Evolutionary conservation across 805 yeast genomes (phyloP), one percentile per base, ranked within the genome.

Genomic region (Wickerhamomyces subpelliculosus): DNA sequence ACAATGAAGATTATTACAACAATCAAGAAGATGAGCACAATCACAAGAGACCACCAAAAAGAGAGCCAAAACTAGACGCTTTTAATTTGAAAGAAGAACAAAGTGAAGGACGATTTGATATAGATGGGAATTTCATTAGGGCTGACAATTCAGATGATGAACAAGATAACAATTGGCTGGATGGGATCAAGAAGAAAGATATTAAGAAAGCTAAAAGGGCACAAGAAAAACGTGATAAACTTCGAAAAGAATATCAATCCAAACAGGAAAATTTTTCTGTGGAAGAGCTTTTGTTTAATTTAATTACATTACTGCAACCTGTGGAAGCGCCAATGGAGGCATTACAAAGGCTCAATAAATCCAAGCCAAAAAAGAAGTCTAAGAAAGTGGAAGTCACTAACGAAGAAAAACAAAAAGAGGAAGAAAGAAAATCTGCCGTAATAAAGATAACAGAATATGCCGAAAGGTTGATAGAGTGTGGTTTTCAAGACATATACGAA

Each of bases 241-340:
- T 57, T 31, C 46, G 49, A 14, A 58, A 57, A 9, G 49, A 43
- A 22, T 45, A 27, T 17, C 34, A 36, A 8, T 43, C 32, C 21
- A 45, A 37, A 35, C 46, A 25, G 26, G 44, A 44, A 2, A 37
- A 34, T 2, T 32, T 38, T 0, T 34, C 55, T 12, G 36, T 45
- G 34, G 52, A 54, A 17, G 48, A 48, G 4, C 40, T 62, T 13
- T 34, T 67, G 33, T 40, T 34, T 6, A 44, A 47, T 2, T 47
- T 80, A n/a, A 68, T 79, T 4, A 54, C 41, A 2, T n/a, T 50
- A 1, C 51, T 81, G 28, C 72, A 77, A 34, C 77, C 82, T 0
- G 78, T 73, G 3, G 88, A 81, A 49, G 68, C 78, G 0, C 70
- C 80, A 2, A 44, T 74, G 53, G 85, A 80, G 48, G 72, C 77